Conservation (phyloP, 495 filamentous ascomycete species). For the Pseudoneurospora amorphoporcata region DNA sequence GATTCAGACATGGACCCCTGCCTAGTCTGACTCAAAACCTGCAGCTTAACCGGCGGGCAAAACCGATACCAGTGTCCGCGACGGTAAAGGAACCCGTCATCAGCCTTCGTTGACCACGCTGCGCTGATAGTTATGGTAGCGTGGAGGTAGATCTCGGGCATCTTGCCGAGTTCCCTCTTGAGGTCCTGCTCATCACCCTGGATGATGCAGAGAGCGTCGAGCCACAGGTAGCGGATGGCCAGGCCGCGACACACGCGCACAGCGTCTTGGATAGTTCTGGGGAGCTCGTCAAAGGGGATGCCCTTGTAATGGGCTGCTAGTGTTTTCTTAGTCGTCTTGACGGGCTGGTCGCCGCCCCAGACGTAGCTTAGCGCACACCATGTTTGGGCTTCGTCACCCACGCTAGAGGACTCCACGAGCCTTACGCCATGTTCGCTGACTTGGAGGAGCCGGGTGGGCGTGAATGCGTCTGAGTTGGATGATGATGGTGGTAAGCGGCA, state of each 20-base stretch:
- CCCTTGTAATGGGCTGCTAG: not conserved
- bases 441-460: not conserved
- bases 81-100: not conserved
- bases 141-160: slow-evolving; percentile 1
- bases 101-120: not conserved
- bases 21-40: not conserved
- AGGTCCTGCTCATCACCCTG: not conserved
- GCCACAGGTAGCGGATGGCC: not conserved
- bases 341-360: slow-evolving; percentile 4
- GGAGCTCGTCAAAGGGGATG: not conserved
- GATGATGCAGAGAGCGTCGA: slow-evolving; percentile 5
- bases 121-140: slow-evolving; percentile 1
- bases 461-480: not conserved
- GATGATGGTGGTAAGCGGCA: not conserved
- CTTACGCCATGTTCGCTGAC: not conserved
- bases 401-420: not conserved
- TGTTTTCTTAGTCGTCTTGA: not conserved
- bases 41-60: not conserved
- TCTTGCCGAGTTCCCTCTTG: not conserved
- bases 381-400: not conserved
- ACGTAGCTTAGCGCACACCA: slow-evolving; percentile 3
- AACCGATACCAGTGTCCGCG: not conserved
- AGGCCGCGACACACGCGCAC: not conserved
- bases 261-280: not conserved
- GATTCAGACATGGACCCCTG: not conserved